Percentiles rank a stretch among this genome's conserved stretches.
These are phyloP conservation scores for Pyrrhoderma noxium DNA, from an alignment of 1,284 basidiomycete genomes.

Conservation along the genomic window DNA sequence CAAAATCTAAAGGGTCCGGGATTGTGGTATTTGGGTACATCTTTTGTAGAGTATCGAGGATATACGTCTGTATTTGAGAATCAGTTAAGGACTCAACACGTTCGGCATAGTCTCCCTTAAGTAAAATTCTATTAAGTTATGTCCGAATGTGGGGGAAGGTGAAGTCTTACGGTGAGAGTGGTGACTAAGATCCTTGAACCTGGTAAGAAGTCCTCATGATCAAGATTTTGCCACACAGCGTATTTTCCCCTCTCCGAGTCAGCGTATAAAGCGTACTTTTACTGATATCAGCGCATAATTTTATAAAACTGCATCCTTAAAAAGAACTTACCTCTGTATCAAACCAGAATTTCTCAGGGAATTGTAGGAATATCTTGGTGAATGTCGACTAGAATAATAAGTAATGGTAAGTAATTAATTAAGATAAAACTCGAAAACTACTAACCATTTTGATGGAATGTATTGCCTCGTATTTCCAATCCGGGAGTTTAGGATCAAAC, in stretches of 20 bases:
- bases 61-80: constrained; percentile 41
- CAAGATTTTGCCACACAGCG: constrained; percentile 65
- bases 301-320: not conserved
- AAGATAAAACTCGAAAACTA: too few species aligned
- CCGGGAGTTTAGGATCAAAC: constrained; percentile 49
- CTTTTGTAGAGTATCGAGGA: constrained; percentile 43
- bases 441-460: constrained; percentile 56
- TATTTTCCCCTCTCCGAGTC: constrained; percentile 56
- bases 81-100: constrained; percentile 49
- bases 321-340: constrained; percentile 45
- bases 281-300: not conserved
- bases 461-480: constrained; percentile 62
- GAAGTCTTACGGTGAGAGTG: constrained; percentile 52
- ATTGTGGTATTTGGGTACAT: constrained; percentile 53
- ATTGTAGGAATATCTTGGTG: constrained; percentile 66
- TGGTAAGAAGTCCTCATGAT: constrained; percentile 51
- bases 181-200: constrained; percentile 56
- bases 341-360: constrained; percentile 63
- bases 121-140: too few species aligned
- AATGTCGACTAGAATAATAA: constrained; percentile 40
- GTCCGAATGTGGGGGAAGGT: not conserved
- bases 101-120: constrained; percentile 49
- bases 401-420: too few species aligned
- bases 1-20: constrained; percentile 49
- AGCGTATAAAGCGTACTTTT: constrained; percentile 57